Conservation (phyloP, 805 yeast species). For the Monosporozyma aerobia region DNA sequence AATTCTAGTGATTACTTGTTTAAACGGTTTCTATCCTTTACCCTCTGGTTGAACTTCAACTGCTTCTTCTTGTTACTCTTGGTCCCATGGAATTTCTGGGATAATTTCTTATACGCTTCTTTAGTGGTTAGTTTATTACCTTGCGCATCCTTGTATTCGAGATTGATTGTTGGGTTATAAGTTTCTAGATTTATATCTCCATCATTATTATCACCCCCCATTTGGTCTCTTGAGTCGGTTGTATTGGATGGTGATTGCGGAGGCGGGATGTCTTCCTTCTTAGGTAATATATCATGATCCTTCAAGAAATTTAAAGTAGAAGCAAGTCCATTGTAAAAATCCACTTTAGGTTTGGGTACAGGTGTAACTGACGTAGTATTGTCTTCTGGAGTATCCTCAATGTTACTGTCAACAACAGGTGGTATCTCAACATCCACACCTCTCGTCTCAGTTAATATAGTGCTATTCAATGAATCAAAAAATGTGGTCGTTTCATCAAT, state of each 20-base stretch:
- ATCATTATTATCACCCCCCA: background rate
- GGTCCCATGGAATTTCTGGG: slow-evolving; percentile 71
- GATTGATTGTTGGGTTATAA: slow-evolving; percentile 36
- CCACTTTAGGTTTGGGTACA: slow-evolving; percentile 4
- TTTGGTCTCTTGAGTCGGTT: background rate
- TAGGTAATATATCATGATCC: background rate
- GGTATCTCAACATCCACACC: background rate
- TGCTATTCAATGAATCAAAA: slow-evolving; percentile 15
- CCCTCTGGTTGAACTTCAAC: slow-evolving; percentile 16
- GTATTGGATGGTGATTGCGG: background rate
- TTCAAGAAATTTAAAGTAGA: slow-evolving; percentile 20
- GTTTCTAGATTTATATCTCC: slow-evolving; percentile 13
- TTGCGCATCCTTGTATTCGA: slow-evolving; percentile 53
- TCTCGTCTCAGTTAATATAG: background rate
- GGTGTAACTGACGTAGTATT: background rate
- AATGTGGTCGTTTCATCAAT: slow-evolving; percentile 35
- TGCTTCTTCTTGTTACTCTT: slow-evolving; percentile 22
- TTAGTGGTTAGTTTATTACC: slow-evolving; percentile 54
- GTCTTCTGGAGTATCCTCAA: no score
- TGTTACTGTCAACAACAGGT: background rate
- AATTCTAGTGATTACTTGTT: no score
- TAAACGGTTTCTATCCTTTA: slow-evolving; percentile 15
- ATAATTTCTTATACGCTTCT: slow-evolving; percentile 67
- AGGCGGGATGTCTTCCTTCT: background rate
- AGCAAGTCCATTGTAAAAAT: slow-evolving; percentile 25